Evolutionary conservation across 306 rosid genomes (phyloP).

Genomic region (Vigna mungo): DNA sequence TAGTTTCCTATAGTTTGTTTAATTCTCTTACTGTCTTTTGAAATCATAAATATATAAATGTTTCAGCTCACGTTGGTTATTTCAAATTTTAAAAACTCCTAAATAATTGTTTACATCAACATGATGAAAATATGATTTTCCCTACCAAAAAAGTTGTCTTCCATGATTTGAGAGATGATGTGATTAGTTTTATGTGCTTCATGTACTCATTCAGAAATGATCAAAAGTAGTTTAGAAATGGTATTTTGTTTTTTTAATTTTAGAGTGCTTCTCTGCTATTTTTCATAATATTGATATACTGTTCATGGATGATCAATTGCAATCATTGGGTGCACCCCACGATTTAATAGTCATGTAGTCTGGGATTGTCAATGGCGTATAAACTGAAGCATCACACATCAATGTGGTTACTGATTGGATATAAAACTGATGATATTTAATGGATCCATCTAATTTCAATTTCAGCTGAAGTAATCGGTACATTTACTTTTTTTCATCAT

Average conservation of each 20-base stretch:
- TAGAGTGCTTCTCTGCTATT: not conserved
- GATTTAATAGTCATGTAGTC: not conserved
- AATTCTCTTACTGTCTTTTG: not conserved
- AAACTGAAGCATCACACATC: not conserved
- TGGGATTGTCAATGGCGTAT: slow-evolving; percentile 5
- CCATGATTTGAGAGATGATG: not conserved
- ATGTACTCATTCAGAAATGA: not conserved
- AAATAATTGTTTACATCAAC: not conserved
- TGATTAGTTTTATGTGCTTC: not conserved
- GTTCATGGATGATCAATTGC: slow-evolving; percentile 22
- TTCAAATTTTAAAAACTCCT: slow-evolving; percentile 20
- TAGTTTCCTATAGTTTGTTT: slow-evolving; percentile 12
- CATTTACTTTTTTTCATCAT: not conserved
- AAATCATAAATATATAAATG: slow-evolving; percentile 8
- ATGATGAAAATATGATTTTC: not conserved
- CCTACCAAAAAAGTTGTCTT: slow-evolving; percentile 8
- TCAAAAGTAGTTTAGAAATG: not conserved
- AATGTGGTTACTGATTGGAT: slow-evolving; percentile 24
- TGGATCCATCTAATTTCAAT: slow-evolving; percentile 7
- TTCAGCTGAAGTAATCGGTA: not conserved
- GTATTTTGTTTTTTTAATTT: not conserved
- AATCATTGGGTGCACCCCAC: not conserved
- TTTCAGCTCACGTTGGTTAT: not conserved
- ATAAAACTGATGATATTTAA: not conserved
- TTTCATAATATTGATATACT: slow-evolving; percentile 7